These are phyloP conservation scores for Pseudoturritis turrita DNA, from an alignment of 345 rosid genomes.

Conservation along the genomic window DNA sequence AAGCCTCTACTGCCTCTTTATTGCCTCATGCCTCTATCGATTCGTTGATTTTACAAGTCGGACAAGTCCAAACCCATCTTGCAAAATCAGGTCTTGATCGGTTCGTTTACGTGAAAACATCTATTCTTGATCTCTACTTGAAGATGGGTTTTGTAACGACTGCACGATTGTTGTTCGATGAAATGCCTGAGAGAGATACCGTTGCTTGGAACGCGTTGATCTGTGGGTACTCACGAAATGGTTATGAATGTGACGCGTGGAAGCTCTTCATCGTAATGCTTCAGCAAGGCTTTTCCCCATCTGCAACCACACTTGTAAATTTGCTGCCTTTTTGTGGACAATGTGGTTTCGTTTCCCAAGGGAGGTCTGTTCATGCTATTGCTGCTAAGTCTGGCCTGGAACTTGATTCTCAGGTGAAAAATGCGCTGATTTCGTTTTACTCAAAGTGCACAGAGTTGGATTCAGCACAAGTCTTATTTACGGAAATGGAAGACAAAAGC, in stretches of 20 bases:
- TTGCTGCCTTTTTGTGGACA: conserved; percentile 62
- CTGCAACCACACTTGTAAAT: conserved; percentile 47
- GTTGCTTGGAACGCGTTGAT: conserved; percentile 82
- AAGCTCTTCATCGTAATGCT: conserved; percentile 48
- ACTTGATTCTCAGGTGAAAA: conserved; percentile 49
- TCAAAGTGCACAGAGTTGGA: conserved; percentile 55
- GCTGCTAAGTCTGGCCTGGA: conserved; percentile 56
- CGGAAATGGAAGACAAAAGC: conserved; percentile 45
- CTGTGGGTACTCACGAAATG: conserved; percentile 64
- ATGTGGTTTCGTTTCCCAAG: conserved; percentile 44
- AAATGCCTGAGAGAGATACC: conserved; percentile 61
- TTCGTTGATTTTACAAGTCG: conserved; percentile 25
- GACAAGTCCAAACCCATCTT: conserved; percentile 52
- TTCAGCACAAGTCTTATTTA: conserved; percentile 48
- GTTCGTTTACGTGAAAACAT: conserved; percentile 54
- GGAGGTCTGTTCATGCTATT: conserved; percentile 57
- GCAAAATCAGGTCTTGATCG: conserved; percentile 47
- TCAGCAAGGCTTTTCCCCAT: conserved; percentile 53
- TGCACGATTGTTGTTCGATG: conserved; percentile 54
- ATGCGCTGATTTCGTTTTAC: conserved; percentile 58
- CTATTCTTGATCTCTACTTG: conserved; percentile 39
- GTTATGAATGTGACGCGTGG: conserved; percentile 44
- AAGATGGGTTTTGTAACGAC: conserved; percentile 38
- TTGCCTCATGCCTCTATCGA: conserved; percentile 5
- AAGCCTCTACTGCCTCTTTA: conserved; percentile 28